Evolutionary conservation across 495 filamentous ascomycete species (phyloP).

Genomic region (Hamigera avellanea): DNA sequence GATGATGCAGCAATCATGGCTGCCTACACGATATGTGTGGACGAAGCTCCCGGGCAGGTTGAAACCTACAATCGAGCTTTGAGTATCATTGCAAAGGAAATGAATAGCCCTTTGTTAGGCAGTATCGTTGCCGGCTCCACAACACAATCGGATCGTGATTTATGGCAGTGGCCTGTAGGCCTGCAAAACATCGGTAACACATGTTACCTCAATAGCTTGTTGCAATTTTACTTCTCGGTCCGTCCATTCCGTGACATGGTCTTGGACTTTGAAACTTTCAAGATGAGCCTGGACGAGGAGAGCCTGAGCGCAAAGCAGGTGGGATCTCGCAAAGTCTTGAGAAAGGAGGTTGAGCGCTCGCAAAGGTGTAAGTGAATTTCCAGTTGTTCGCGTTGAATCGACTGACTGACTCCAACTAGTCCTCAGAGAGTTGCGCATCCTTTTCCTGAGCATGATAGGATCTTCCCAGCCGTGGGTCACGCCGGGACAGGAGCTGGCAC

Average conservation of each 20-base stretch:
- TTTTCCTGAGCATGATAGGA: constrained; percentile 64
- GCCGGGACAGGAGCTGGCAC: constrained; percentile 70
- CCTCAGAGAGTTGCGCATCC: constrained; percentile 52
- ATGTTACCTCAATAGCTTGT: constrained; percentile 92
- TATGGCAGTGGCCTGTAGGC: constrained; percentile 59
- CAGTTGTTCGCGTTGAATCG: background rate
- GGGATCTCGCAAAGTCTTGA: constrained; percentile 45
- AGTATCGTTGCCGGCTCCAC: constrained; percentile 23
- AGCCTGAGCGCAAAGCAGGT: constrained; percentile 51
- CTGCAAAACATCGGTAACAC: constrained; percentile 92
- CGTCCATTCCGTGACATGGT: constrained; percentile 73
- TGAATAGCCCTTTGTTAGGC: constrained; percentile 30
- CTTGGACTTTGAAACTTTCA: constrained; percentile 54
- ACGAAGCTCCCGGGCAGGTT: constrained; percentile 36
- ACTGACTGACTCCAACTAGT: constrained; percentile 32
- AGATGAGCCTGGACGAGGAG: constrained; percentile 48
- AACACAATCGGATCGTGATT: constrained; percentile 19
- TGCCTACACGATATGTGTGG: constrained; percentile 35
- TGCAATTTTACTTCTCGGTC: constrained; percentile 92
- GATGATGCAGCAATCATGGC: constrained; percentile 40
- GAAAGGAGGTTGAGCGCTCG: constrained; percentile 53
- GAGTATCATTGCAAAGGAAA: constrained; percentile 36
- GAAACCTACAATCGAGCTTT: constrained; percentile 39
- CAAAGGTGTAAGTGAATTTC: constrained; percentile 50
- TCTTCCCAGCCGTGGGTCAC: constrained; percentile 40